Evolutionary conservation across 805 yeast species (phyloP), one percentile per base, ranked within the genome.

Genomic region (Candida endomychidarum): DNA sequence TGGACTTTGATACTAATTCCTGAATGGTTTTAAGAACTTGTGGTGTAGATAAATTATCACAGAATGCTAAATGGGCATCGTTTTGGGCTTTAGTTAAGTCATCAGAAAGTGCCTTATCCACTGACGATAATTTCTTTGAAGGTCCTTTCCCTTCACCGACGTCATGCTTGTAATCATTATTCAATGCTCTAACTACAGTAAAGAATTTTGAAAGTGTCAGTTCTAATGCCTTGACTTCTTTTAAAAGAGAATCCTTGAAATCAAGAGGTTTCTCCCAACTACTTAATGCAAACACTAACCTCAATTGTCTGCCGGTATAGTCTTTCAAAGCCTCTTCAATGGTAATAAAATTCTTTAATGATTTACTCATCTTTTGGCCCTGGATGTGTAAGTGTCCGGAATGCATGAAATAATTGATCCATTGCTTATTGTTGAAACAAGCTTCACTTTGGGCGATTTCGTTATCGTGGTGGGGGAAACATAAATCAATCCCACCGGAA

Each of bases 381-480:
- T 93, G 97, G 51, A 93, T 93, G 61, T 93, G 99, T 55, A 93
- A 75, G 65, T 93, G 99, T 28, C 99, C 99, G 29, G 95, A 88
- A 63, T 93, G 99, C 63, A 93, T 64, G 67, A 93, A 93, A 60
- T 93, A 93, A 64, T 93, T 91, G 40, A 93, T 87, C 99, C 99
- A 93, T 66, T 93, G 99, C 36, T 78, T 66, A 63, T 86, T 82
- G 57, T 86, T 89, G 61, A 73, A 91, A 61, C 81, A 83, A 5
- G 98, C 98, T 63, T 93, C 99, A 19, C 90, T 77, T 70, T 93
- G 99, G 1, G 99, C 99, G 48, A 93, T 72, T 67, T 93, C 99
- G 57, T 93, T 93, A 63, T 93, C 99, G 65, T 93, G 99, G 62
- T 93, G 99, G 2, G 99, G 99, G 71, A 93, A 93, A 15, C 98